A percentile compares a stretch with the other conserved stretches of the same genome.
phyloP scores from a whole-genome alignment of 768 basidiomycete species.

The Imleria badia region DNA sequence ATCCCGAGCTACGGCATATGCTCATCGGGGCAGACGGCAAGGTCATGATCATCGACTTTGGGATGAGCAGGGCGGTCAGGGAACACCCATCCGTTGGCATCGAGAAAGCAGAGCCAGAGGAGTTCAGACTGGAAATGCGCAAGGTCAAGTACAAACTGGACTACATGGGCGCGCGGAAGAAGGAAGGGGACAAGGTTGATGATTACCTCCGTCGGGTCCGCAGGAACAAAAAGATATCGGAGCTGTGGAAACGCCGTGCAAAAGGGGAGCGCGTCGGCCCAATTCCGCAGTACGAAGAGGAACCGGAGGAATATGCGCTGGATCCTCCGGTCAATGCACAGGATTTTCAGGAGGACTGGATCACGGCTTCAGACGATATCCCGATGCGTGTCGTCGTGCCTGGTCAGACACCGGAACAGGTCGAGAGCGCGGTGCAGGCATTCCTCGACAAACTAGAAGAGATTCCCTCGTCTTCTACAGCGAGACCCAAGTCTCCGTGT shows the following conservation, averaged over 20 bases:
- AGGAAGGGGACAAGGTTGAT: constrained; percentile 35
- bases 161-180: constrained; percentile 36
- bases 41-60: constrained; percentile 57
- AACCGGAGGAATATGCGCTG: constrained; percentile 32
- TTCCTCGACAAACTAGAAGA: constrained; percentile 23
- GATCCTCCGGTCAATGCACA: constrained; percentile 34
- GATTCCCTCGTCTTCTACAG: background rate
- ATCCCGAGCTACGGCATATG: constrained; percentile 50
- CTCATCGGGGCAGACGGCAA: constrained; percentile 53
- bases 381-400: constrained; percentile 40
- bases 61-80: constrained; percentile 35
- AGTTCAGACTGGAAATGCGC: constrained; percentile 53
- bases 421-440: constrained; percentile 20
- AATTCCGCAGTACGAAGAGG: constrained; percentile 30
- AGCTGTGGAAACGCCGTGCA: constrained; percentile 28
- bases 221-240: constrained; percentile 29
- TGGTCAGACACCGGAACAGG: constrained; percentile 29
- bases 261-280: constrained; percentile 30
- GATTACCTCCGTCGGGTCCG: constrained; percentile 29
- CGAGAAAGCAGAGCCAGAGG: constrained; percentile 35
- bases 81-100: constrained; percentile 37
- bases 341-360: constrained; percentile 37
- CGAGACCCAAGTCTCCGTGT: background rate
- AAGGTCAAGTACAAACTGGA: constrained; percentile 57
- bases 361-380: constrained; percentile 30